These are phyloP conservation scores for Teunomyces barrocoloradensis DNA, from an alignment of 805 yeast species.

Conservation along the genomic window DNA sequence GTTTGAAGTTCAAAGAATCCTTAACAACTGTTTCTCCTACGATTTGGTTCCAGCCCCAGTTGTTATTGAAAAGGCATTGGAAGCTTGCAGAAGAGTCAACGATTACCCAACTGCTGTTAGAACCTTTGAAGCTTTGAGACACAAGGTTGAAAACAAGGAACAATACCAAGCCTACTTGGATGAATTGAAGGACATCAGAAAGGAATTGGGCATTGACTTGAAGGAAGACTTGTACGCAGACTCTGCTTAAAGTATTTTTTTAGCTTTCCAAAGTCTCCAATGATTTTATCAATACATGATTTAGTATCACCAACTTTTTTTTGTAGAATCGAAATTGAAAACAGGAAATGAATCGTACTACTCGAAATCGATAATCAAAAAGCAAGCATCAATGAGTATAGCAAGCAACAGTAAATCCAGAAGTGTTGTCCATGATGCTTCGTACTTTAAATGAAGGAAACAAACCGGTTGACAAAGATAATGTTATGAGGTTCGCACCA, in stretches of 20 bases:
- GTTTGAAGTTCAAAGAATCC: conserved; percentile 69
- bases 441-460: no score
- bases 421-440: no score
- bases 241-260: conserved; percentile 18
- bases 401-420: not conserved
- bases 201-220: conserved; percentile 88
- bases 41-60: conserved; percentile 98
- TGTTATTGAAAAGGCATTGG: conserved; percentile 91
- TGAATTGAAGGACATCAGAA: conserved; percentile 87
- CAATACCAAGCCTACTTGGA: conserved; percentile 96
- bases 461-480: no score
- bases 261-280: not conserved
- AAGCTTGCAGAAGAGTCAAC: conserved; percentile 98
- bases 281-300: not conserved
- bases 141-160: conserved; percentile 90
- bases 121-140: conserved; percentile 94
- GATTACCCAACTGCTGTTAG: conserved; percentile 98
- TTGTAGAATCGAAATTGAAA: no score
- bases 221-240: conserved; percentile 76
- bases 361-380: not conserved
- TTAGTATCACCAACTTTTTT: not conserved
- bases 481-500: no score
- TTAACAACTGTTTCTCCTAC: conserved; percentile 97
- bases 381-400: not conserved
- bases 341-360: no score